Evolutionary conservation across 2,329 filamentous ascomycete genomes (phyloP).

Genomic region (Xylaria sp.): DNA sequence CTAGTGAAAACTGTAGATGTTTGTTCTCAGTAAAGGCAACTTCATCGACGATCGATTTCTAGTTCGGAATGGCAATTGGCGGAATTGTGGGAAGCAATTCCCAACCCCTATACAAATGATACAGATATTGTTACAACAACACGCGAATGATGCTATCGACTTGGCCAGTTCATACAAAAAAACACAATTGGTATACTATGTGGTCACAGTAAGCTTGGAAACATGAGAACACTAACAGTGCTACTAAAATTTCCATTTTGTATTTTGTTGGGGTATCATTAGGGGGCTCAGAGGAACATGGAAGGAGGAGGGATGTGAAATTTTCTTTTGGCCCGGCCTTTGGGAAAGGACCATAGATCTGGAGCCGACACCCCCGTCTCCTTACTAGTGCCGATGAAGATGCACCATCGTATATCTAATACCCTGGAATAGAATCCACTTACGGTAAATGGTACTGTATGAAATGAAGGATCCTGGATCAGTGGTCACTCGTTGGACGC

Average conservation of each 20-base stretch:
- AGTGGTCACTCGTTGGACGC: conserved; percentile 2
- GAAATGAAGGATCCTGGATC: conserved; percentile 19
- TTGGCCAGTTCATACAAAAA: neutral
- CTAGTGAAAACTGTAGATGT: conserved; percentile 12
- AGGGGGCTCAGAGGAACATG: neutral
- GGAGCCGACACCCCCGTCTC: conserved; percentile 4
- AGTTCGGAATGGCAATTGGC: neutral
- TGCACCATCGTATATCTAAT: conserved; percentile 11
- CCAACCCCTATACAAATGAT: neutral
- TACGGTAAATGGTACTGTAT: neutral
- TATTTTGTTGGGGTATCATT: neutral
- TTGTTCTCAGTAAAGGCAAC: conserved; percentile 2
- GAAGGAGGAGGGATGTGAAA: conserved; percentile 10
- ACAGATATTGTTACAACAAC: neutral
- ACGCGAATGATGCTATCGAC: neutral
- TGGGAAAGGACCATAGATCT: conserved; percentile 7
- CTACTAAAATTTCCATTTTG: neutral
- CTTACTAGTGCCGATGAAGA: conserved; percentile 19
- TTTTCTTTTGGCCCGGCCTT: conserved; percentile 21
- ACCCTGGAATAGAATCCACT: conserved; percentile 13
- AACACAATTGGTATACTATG: too few relatives aligned
- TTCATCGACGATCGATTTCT: conserved; percentile 20
- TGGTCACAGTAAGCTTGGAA: neutral
- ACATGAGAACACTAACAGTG: neutral
- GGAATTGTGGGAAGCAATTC: conserved; percentile 9